These are phyloP conservation scores for Parietaria judaica DNA, from an alignment of 306 rosid species.

Conservation along the genomic window DNA sequence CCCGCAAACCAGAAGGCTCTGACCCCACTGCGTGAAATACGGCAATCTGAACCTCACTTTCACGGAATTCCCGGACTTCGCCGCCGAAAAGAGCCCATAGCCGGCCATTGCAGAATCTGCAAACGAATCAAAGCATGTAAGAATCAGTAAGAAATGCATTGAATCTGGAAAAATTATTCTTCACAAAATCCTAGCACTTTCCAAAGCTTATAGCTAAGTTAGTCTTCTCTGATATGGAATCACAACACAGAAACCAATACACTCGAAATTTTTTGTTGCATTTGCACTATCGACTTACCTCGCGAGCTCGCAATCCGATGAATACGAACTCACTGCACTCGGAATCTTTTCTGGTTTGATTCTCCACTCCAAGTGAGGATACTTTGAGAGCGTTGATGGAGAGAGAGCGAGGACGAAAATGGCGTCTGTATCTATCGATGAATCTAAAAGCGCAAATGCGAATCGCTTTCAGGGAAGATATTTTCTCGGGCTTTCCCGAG, in stretches of 20 bases:
- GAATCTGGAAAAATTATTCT: background rate
- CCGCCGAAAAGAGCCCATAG: slow-evolving; percentile 46
- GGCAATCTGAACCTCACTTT: slow-evolving; percentile 70
- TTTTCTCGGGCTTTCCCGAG: background rate
- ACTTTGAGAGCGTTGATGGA: background rate
- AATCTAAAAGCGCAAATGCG: background rate
- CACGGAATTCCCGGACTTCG: slow-evolving; percentile 45
- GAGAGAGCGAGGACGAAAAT: background rate
- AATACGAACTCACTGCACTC: background rate
- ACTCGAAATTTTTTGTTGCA: background rate
- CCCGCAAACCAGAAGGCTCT: slow-evolving; percentile 73
- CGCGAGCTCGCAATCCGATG: background rate
- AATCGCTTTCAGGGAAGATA: slow-evolving; percentile 7
- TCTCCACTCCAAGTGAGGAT: background rate
- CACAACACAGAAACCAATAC: no score
- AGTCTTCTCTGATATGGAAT: no score
- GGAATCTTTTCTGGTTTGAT: background rate
- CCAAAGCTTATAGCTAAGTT: background rate
- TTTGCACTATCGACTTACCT: slow-evolving; percentile 9
- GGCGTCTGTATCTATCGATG: slow-evolving; percentile 16
- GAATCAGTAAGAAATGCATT: background rate
- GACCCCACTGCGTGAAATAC: slow-evolving; percentile 85
- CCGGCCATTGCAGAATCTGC: slow-evolving; percentile 42
- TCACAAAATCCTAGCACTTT: background rate
- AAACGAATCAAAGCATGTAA: background rate